These are phyloP conservation scores for Beauveria medogensis DNA, from an alignment of 2,329 filamentous ascomycete genomes.

Conservation along the genomic window DNA sequence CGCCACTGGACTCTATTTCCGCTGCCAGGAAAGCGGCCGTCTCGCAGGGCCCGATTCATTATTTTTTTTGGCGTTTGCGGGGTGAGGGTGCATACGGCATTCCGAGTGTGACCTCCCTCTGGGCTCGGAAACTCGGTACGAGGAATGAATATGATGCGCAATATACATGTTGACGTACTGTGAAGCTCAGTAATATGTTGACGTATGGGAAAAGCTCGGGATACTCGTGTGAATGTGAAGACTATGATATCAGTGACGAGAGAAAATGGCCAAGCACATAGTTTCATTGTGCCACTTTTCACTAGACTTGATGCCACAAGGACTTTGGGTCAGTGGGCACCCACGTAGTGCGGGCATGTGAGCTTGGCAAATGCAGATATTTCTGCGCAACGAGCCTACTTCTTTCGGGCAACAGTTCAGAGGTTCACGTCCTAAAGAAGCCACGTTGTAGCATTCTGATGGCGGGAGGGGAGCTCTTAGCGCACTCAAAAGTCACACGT, in stretches of 20 bases:
- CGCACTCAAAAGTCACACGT: background rate
- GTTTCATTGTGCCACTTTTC: background rate
- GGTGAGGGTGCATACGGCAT: background rate
- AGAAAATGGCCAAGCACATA: background rate
- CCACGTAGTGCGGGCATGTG: background rate
- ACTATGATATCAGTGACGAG: background rate
- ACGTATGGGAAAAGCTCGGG: background rate
- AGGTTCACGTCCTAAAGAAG: background rate
- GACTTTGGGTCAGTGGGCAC: background rate
- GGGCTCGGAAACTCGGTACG: background rate
- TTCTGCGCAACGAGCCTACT: background rate
- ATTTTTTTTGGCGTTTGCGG: constrained; percentile 1
- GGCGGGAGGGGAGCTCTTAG: background rate
- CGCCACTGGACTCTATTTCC: background rate
- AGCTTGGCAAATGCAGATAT: background rate
- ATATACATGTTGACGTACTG: too few species aligned
- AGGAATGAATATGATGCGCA: too few species aligned
- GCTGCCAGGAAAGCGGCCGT: background rate
- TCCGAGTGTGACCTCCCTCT: background rate
- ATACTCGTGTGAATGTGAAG: background rate
- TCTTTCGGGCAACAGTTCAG: background rate
- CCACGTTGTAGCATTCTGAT: background rate
- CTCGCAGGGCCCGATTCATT: background rate
- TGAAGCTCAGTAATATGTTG: background rate
- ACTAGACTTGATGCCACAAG: background rate